Percentiles rank a stretch among this genome's conserved stretches.
phyloP scores from a whole-genome alignment of 192 early-diverging fungal species.

The Backusella sp. region DNA sequence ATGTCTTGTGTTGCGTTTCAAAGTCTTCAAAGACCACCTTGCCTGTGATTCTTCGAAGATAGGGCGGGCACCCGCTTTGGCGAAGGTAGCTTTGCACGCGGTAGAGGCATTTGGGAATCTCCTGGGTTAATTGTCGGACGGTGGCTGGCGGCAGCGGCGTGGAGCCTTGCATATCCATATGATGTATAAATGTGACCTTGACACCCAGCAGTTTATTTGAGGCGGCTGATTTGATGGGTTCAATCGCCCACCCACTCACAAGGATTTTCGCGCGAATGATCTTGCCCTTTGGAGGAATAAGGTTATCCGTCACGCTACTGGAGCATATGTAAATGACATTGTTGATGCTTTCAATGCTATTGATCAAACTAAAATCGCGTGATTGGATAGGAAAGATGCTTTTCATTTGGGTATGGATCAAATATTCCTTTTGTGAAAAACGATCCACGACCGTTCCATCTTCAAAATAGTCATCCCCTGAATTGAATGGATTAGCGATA shows the following conservation, averaged over 20 bases:
- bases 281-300: slow-evolving; percentile 42
- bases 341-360: slow-evolving; percentile 42
- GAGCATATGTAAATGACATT: slow-evolving; percentile 38
- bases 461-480: slow-evolving; percentile 49
- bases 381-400: slow-evolving; percentile 38
- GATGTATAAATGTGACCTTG: slow-evolving; percentile 41
- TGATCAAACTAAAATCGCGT: slow-evolving; percentile 44
- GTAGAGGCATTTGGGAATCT: slow-evolving; percentile 39
- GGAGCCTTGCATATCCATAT: slow-evolving; percentile 46
- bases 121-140: slow-evolving; percentile 33
- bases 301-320: slow-evolving; percentile 40
- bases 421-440: slow-evolving; percentile 42
- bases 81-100: slow-evolving; percentile 41
- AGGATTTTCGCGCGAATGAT: slow-evolving; percentile 41
- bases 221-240: slow-evolving; percentile 38
- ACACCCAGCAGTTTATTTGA: slow-evolving; percentile 33
- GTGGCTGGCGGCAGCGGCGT: slow-evolving; percentile 37
- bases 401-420: slow-evolving; percentile 36
- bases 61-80: slow-evolving; percentile 45
- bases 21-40: slow-evolving; percentile 38
- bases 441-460: slow-evolving; percentile 41
- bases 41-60: slow-evolving; percentile 35
- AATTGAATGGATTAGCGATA: slow-evolving; percentile 28
- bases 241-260: slow-evolving; percentile 44
- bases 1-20: slow-evolving; percentile 36